phyloP scores from a whole-genome alignment of 352 stramenopile species.

The Thalassiosira delicatula region DNA sequence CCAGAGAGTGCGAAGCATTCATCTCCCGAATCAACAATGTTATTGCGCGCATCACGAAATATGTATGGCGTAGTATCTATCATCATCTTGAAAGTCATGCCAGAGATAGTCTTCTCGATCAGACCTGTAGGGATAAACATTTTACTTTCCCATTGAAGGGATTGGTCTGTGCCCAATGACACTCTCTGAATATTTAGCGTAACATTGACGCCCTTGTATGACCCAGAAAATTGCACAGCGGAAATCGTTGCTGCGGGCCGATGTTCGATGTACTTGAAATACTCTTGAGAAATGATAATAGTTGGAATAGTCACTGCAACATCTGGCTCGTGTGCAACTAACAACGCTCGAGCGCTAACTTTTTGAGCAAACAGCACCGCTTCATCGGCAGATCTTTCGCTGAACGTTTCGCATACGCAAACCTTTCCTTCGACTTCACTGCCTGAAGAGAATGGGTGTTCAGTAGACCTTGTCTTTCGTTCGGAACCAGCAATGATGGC shows the following conservation, averaged over 20 bases:
- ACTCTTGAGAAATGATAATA: slow-evolving; percentile 18
- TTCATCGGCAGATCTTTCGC: slow-evolving; percentile 17
- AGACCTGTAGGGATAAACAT: slow-evolving; percentile 35
- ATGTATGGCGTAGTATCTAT: slow-evolving; percentile 3
- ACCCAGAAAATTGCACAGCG: slow-evolving; percentile 13
- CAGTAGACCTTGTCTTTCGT: slow-evolving; percentile 22
- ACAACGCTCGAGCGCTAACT: slow-evolving; percentile 9
- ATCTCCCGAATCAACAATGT: slow-evolving; percentile 4
- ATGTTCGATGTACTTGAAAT: slow-evolving; percentile 11
- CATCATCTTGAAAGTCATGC: slow-evolving; percentile 23
- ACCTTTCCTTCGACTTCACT: slow-evolving; percentile 27
- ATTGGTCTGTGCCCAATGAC: background rate
- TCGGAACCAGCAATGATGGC: slow-evolving; percentile 10
- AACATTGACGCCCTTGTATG: slow-evolving; percentile 23
- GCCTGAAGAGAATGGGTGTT: background rate
- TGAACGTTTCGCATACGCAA: slow-evolving; percentile 22
- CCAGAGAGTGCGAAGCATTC: slow-evolving; percentile 26
- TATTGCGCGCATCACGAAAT: slow-evolving; percentile 10
- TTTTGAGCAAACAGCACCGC: slow-evolving; percentile 23
- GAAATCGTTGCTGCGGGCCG: slow-evolving; percentile 4
- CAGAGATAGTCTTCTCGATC: slow-evolving; percentile 5
- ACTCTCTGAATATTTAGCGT: too few relatives aligned
- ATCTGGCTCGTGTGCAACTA: slow-evolving; percentile 23
- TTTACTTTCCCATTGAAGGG: slow-evolving; percentile 36
- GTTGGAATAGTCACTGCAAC: slow-evolving; percentile 21